These are phyloP conservation scores for Blastocystis sp. DNA, from an alignment of 352 stramenopile species.

Conservation along the genomic window DNA sequence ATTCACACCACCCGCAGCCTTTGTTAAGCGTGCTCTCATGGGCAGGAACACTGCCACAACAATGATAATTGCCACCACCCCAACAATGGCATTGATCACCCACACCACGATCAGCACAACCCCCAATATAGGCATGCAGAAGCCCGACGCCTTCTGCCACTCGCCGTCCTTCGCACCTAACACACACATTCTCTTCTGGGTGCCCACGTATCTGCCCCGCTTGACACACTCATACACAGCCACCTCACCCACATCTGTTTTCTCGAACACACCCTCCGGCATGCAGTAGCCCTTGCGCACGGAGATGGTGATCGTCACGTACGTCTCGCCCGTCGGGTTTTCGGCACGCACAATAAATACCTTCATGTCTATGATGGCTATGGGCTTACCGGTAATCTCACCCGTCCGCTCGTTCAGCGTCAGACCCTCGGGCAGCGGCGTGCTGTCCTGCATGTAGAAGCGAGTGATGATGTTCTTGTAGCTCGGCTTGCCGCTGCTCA, in stretches of 20 bases:
- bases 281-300: not conserved
- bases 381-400: not conserved
- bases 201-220: not conserved
- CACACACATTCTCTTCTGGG: slow-evolving; percentile 3
- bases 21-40: not conserved
- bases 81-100: slow-evolving; percentile 14
- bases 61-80: not conserved
- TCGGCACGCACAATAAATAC: not conserved
- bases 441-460: not conserved
- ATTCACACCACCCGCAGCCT: slow-evolving; percentile 36
- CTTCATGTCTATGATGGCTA: not conserved
- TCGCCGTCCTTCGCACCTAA: slow-evolving; percentile 14
- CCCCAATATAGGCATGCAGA: not conserved
- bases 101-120: slow-evolving; percentile 5
- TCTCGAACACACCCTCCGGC: not conserved
- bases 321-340: not conserved
- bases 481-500: not conserved
- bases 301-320: not conserved
- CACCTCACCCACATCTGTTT: not conserved
- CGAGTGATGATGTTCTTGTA: not conserved
- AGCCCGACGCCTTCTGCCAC: slow-evolving; percentile 15
- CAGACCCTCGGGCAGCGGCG: slow-evolving; percentile 2
- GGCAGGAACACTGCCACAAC: slow-evolving; percentile 3
- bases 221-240: slow-evolving; percentile 4
- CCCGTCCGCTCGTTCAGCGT: not conserved